Conservation (phyloP, 2,329 filamentous ascomycete species). For the Aspergillus sp. region DNA sequence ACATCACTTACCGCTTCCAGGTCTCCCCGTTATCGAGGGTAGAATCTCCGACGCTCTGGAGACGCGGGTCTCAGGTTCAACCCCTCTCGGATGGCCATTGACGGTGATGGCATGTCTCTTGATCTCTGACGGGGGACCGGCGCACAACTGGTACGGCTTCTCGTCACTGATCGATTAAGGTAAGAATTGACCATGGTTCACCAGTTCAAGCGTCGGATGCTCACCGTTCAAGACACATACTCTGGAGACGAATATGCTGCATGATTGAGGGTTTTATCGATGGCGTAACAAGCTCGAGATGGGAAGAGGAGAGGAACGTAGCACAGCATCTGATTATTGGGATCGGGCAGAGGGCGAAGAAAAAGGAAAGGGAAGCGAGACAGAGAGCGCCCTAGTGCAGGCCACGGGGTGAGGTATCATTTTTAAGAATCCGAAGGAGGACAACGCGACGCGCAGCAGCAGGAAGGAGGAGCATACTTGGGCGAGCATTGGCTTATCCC, state of each 20-base stretch:
- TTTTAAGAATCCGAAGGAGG: slow-evolving; percentile 13
- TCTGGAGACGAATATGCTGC: slow-evolving; percentile 6
- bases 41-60: slow-evolving; percentile 16
- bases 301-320: not conserved
- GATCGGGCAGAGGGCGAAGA: not conserved
- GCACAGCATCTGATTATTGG: not conserved
- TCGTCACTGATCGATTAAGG: slow-evolving; percentile 6
- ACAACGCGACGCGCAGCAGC: not conserved
- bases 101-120: slow-evolving; percentile 12
- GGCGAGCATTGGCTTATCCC: too few species aligned
- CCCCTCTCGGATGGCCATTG: slow-evolving; percentile 6
- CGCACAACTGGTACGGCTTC: slow-evolving; percentile 3
- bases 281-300: not conserved
- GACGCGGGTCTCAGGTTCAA: slow-evolving; percentile 11
- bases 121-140: slow-evolving; percentile 8
- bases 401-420: slow-evolving; percentile 15
- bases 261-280: slow-evolving; percentile 1
- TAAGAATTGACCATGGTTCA: not conserved
- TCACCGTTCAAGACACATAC: slow-evolving; percentile 7
- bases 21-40: slow-evolving; percentile 12
- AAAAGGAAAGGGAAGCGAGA: not conserved
- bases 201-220: not conserved
- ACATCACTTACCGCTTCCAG: too few species aligned
- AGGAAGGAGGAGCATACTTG: too few species aligned
- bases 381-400: slow-evolving; percentile 2